Evolutionary conservation across 345 rosid genomes (phyloP).

Genomic region (Lepidium aucheri): DNA sequence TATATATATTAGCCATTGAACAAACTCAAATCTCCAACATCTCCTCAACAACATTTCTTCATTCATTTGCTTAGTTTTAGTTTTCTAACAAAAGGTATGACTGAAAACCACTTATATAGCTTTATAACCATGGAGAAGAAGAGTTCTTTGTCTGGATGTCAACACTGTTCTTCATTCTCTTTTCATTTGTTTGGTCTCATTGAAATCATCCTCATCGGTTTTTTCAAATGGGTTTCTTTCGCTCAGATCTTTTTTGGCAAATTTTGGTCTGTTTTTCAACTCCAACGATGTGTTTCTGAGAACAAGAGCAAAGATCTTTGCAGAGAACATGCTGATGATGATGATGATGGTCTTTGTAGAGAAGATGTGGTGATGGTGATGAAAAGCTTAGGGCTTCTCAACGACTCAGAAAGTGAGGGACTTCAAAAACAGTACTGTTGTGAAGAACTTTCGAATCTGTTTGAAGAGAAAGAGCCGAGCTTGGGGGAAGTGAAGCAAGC

Average conservation of each 20-base stretch:
- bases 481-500: constrained; percentile 66
- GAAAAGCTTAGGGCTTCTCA: constrained; percentile 44
- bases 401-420: constrained; percentile 34
- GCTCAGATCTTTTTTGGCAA: constrained; percentile 30
- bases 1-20: neutral
- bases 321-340: too few species aligned
- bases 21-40: neutral
- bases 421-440: constrained; percentile 29
- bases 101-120: neutral
- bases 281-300: constrained; percentile 16
- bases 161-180: constrained; percentile 2
- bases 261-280: constrained; percentile 27
- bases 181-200: constrained; percentile 20
- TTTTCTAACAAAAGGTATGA: constrained; percentile 2
- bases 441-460: constrained; percentile 42
- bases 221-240: constrained; percentile 17
- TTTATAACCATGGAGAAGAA: constrained; percentile 27
- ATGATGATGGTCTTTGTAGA: constrained; percentile 23
- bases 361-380: constrained; percentile 65
- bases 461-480: constrained; percentile 77
- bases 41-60: neutral
- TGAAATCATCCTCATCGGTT: constrained; percentile 20
- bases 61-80: constrained; percentile 2
- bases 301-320: constrained; percentile 22
- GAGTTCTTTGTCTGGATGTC: constrained; percentile 8